phyloP scores from a whole-genome alignment of 441 rosid genomes.

The Adansonia rubrostipa region DNA sequence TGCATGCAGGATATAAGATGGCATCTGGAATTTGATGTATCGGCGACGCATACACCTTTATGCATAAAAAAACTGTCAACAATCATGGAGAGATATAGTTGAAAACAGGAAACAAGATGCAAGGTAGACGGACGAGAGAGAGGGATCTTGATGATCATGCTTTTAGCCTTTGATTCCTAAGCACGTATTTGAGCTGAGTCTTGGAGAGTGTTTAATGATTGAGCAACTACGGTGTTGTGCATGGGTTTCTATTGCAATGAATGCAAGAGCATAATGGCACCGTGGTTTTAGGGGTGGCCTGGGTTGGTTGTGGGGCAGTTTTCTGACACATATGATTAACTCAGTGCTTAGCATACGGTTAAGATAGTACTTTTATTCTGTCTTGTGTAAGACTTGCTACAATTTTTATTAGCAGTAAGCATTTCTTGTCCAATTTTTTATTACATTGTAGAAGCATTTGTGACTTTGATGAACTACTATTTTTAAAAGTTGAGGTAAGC shows the following conservation, averaged over 20 bases:
- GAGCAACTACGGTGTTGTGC: slow-evolving; percentile 4
- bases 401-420: not conserved
- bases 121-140: not conserved
- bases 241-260: not conserved
- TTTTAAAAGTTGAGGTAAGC: not conserved
- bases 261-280: slow-evolving; percentile 7
- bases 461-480: slow-evolving; percentile 9
- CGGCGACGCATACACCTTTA: not conserved
- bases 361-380: not conserved
- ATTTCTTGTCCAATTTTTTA: not conserved
- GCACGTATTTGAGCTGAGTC: slow-evolving; percentile 1
- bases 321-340: not conserved
- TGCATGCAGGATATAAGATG: not conserved
- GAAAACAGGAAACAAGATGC: not conserved
- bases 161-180: slow-evolving; percentile 4
- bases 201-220: not conserved
- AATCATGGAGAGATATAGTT: not conserved
- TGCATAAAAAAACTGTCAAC: not conserved
- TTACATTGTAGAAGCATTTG: slow-evolving; percentile 4
- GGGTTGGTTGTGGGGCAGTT: not conserved
- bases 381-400: not conserved
- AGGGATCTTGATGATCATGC: not conserved
- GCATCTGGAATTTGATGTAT: not conserved
- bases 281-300: not conserved
- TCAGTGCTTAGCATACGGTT: not conserved